A percentile compares a stretch with the other conserved stretches of the same genome.
Conservation (phyloP, 2,329 filamentous ascomycete species). For the Alternaria gansuensis region DNA sequence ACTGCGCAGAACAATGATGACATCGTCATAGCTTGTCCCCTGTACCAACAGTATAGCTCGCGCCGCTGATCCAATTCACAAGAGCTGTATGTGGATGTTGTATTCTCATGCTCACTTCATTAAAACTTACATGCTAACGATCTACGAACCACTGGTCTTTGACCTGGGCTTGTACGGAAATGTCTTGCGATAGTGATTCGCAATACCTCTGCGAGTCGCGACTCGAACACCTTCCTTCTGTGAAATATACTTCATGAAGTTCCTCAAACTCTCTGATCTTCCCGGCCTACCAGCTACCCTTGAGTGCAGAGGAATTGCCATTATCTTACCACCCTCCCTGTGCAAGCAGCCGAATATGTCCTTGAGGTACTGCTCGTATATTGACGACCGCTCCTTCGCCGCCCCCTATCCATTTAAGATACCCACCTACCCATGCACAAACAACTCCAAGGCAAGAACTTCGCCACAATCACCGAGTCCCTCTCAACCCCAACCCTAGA, state of each 20-base stretch:
- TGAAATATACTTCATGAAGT: conserved; percentile 63
- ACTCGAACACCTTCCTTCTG: conserved; percentile 65
- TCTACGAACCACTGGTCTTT: conserved; percentile 20
- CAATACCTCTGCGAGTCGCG: conserved; percentile 62
- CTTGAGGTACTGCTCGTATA: conserved; percentile 59
- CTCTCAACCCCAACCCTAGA: conserved; percentile 48
- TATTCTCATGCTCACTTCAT: background rate
- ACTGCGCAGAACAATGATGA: too few species aligned
- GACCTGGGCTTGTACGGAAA: conserved; percentile 55
- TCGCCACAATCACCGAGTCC: conserved; percentile 47
- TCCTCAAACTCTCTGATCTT: conserved; percentile 60
- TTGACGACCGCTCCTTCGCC: conserved; percentile 56
- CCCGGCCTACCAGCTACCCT: conserved; percentile 63
- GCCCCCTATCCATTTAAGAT: conserved; percentile 39
- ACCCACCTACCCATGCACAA: conserved; percentile 39
- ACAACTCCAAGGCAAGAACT: conserved; percentile 39
- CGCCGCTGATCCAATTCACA: too few species aligned
- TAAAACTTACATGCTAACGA: background rate
- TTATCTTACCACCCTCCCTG: conserved; percentile 63
- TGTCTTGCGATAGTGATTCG: conserved; percentile 58
- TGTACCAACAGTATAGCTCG: too few species aligned
- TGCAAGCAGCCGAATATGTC: conserved; percentile 64
- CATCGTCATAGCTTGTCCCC: too few species aligned
- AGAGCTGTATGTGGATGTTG: background rate
- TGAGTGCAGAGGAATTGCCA: conserved; percentile 65